A percentile compares a stretch with the other conserved stretches of the same genome.
phyloP scores from a whole-genome alignment of 257 asterid species.

The Solanum chilense region DNA sequence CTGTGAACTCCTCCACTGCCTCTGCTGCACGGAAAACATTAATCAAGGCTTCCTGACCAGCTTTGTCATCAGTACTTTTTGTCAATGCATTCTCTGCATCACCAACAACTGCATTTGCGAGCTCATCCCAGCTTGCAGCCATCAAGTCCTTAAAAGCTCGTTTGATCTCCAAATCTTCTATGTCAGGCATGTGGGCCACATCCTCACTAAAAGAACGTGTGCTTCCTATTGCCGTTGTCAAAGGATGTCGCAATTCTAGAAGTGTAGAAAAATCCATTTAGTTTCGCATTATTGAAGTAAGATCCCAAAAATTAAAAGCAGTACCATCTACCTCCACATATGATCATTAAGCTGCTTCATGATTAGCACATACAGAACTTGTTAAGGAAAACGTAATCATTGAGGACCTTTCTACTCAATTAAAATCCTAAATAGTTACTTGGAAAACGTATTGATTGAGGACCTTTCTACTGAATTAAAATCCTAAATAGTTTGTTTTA shows the following conservation, averaged over 20 bases:
- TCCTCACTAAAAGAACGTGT: conserved; percentile 59
- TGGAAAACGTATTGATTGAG: background rate
- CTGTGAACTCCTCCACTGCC: conserved; percentile 90
- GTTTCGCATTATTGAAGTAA: background rate
- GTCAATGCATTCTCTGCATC: conserved; percentile 63
- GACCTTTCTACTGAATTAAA: background rate
- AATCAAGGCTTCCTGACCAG: conserved; percentile 60
- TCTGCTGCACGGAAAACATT: conserved; percentile 84
- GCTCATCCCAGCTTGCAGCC: conserved; percentile 79
- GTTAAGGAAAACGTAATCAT: background rate
- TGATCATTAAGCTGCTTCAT: background rate
- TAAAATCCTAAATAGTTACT: background rate
- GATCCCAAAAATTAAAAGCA: background rate
- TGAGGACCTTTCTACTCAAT: background rate
- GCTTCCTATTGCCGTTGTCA: conserved; percentile 17
- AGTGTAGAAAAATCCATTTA: background rate
- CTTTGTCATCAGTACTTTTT: conserved; percentile 67
- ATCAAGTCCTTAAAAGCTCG: conserved; percentile 77
- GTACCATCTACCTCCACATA: background rate
- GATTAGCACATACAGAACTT: background rate
- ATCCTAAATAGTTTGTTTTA: background rate
- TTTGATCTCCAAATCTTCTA: conserved; percentile 54
- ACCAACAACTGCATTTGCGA: conserved; percentile 54
- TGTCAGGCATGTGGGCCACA: conserved; percentile 46
- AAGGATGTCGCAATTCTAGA: background rate